These are phyloP conservation scores for Myochromella boudieri DNA, from an alignment of 768 basidiomycete species.

Conservation along the genomic window DNA sequence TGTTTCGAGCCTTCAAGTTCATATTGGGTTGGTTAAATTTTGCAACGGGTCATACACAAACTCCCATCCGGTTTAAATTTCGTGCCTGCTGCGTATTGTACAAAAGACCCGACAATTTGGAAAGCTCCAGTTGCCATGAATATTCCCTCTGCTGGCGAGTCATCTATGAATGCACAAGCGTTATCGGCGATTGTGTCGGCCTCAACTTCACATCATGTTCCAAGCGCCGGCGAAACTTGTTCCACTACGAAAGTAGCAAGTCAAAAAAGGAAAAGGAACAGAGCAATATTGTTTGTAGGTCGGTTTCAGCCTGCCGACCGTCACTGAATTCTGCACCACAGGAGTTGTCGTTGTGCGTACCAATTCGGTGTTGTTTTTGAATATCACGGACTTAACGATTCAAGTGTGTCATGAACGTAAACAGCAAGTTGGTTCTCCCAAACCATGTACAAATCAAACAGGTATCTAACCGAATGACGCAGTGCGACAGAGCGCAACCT, in stretches of 20 bases:
- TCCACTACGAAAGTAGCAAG: background rate
- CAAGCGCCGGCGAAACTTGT: conserved; percentile 5
- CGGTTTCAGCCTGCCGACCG: background rate
- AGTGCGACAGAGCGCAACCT: conserved; percentile 19
- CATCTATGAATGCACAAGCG: conserved; percentile 3
- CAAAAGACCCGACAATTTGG: too few relatives aligned
- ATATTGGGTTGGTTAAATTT: too few relatives aligned
- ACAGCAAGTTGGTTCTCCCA: conserved; percentile 13
- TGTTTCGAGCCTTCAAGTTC: too few relatives aligned
- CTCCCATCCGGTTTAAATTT: too few relatives aligned
- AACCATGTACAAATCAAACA: background rate
- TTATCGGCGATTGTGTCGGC: conserved; percentile 19
- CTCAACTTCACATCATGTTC: conserved; percentile 5
- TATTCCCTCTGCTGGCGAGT: too few relatives aligned
- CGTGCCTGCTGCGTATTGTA: too few relatives aligned
- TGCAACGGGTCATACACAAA: too few relatives aligned
- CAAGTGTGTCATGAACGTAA: conserved; percentile 20
- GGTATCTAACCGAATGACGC: background rate
- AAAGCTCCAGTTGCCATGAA: too few relatives aligned
- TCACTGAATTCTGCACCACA: background rate
- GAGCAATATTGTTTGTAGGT: conserved; percentile 13
- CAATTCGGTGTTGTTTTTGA: background rate
- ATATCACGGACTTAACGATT: background rate
- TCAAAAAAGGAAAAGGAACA: conserved; percentile 17
- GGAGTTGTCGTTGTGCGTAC: conserved; percentile 18